Evolutionary conservation across 495 filamentous ascomycete genomes (phyloP).

Genomic region (Penicillium cataractarum): DNA sequence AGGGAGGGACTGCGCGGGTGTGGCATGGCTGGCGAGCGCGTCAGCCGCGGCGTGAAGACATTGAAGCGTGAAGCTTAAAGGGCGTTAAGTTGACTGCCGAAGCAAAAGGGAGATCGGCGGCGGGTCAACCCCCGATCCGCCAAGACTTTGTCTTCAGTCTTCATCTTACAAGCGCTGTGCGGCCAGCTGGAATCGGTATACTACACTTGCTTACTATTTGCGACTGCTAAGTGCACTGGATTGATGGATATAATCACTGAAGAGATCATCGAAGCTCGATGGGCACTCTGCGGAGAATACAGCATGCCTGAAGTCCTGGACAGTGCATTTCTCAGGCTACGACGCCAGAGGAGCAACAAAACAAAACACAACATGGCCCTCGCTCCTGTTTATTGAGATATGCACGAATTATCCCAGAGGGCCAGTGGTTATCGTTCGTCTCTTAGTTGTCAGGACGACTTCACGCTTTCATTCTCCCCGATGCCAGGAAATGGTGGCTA

Average conservation of each 20-base stretch:
- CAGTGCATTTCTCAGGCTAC: neutral
- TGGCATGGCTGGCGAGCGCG: conserved; percentile 26
- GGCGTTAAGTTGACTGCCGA: conserved; percentile 11
- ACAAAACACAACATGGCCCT: neutral
- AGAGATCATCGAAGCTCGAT: neutral
- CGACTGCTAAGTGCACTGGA: neutral
- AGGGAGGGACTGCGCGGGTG: conserved; percentile 43
- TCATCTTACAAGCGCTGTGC: neutral
- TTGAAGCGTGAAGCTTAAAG: conserved; percentile 19
- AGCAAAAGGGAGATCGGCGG: conserved; percentile 16
- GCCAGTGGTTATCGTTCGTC: too few species aligned
- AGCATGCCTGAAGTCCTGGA: neutral
- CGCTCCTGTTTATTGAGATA: neutral
- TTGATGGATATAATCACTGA: neutral
- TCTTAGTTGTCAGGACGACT: too few species aligned
- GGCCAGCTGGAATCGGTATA: neutral
- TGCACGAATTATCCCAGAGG: too few species aligned
- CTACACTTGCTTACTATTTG: neutral
- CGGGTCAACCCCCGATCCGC: conserved; percentile 11
- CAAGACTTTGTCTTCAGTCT: neutral
- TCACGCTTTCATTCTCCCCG: neutral
- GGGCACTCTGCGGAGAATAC: neutral
- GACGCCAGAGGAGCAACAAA: neutral
- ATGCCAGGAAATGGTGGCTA: neutral
- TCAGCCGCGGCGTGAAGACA: conserved; percentile 34